Conservation (phyloP, 2,329 filamentous ascomycete genomes). For the Neopestalotiopsis rosae region DNA sequence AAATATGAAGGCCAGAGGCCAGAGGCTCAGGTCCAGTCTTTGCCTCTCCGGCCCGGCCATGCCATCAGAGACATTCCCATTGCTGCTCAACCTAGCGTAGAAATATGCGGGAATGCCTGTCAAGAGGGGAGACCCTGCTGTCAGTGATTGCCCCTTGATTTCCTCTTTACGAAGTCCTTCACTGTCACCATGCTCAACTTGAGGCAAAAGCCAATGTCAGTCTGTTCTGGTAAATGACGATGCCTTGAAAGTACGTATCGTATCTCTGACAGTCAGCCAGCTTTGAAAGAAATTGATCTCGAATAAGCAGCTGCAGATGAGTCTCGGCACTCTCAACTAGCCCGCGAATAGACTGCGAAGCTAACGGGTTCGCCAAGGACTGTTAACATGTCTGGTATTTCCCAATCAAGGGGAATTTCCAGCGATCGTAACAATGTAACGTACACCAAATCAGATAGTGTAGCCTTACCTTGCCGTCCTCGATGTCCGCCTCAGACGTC, state of each 20-base stretch:
- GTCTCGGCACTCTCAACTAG: slow-evolving; percentile 1
- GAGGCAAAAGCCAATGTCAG: background rate
- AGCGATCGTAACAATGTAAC: background rate
- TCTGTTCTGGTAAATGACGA: background rate
- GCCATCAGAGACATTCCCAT: background rate
- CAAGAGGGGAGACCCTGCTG: no score
- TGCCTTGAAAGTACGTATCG: background rate
- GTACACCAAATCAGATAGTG: background rate
- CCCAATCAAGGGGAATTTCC: background rate
- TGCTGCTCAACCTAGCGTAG: no score
- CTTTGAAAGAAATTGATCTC: background rate
- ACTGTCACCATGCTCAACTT: background rate
- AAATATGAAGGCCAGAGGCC: background rate
- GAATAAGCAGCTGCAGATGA: background rate
- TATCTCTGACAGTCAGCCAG: background rate
- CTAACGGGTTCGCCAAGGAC: background rate
- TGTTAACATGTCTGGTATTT: background rate
- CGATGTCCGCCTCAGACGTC: background rate
- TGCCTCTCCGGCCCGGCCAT: background rate
- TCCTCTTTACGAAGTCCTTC: no score
- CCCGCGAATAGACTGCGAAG: background rate
- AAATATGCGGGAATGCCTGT: no score
- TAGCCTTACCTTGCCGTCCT: background rate
- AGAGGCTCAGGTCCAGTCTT: background rate
- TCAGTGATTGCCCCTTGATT: no score